Percentiles rank a stretch among this genome's conserved stretches.
Evolutionary conservation across 805 yeast species (phyloP).

Genomic region (Wickerhamomyces rabaulensis): DNA sequence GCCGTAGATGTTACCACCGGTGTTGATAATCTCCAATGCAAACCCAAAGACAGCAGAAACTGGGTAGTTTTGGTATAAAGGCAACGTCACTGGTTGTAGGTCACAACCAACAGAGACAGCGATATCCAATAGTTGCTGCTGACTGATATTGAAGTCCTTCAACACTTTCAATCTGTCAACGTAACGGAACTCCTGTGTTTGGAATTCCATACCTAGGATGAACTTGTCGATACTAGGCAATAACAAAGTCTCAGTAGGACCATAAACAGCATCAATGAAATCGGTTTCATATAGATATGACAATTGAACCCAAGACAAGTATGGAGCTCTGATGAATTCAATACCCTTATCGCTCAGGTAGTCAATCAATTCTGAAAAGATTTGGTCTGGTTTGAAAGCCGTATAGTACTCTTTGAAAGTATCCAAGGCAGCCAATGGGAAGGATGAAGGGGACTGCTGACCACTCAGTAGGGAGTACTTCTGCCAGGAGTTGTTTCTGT

Average conservation of each 20-base stretch:
- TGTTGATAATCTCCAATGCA: slow-evolving; percentile 34
- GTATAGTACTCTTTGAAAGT: slow-evolving; percentile 48
- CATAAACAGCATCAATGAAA: slow-evolving; percentile 70
- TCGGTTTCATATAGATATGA: slow-evolving; percentile 57
- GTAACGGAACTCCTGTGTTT: slow-evolving; percentile 58
- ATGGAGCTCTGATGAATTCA: slow-evolving; percentile 78
- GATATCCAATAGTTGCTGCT: slow-evolving; percentile 68
- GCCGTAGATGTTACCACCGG: slow-evolving; percentile 43
- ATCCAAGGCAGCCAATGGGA: slow-evolving; percentile 32
- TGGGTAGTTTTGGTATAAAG: slow-evolving; percentile 33
- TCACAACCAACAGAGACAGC: slow-evolving; percentile 76
- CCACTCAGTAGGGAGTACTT: slow-evolving; percentile 20
- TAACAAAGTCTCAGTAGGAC: slow-evolving; percentile 76
- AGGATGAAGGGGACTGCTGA: slow-evolving; percentile 6
- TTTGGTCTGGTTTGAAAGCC: slow-evolving; percentile 44
- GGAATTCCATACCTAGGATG: slow-evolving; percentile 66
- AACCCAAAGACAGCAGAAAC: slow-evolving; percentile 25
- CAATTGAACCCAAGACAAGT: slow-evolving; percentile 73
- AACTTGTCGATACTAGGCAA: slow-evolving; percentile 59
- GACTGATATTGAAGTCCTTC: slow-evolving; percentile 52
- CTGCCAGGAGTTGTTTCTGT: slow-evolving; percentile 45
- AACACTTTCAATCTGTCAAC: slow-evolving; percentile 56
- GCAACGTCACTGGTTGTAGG: slow-evolving; percentile 61
- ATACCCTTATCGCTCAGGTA: slow-evolving; percentile 51
- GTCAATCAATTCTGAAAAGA: slow-evolving; percentile 49